Evolutionary conservation across 768 basidiomycete species (phyloP).

Genomic region (Panaeolus papilionaceus): DNA sequence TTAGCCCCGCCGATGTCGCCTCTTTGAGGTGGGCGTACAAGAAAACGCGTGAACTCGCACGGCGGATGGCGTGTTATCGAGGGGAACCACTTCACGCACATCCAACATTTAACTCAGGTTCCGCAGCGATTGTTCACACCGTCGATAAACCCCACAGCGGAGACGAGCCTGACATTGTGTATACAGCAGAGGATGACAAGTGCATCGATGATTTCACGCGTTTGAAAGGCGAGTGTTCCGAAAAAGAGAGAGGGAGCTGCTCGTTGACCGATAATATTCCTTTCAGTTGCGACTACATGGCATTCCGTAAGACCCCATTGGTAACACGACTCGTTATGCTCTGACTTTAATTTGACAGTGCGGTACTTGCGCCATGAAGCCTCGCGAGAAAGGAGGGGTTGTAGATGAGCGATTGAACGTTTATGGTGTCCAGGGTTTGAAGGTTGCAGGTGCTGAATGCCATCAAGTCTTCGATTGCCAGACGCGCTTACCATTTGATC

Average conservation of each 20-base stretch:
- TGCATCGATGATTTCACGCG: conserved; percentile 41
- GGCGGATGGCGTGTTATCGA: conserved; percentile 51
- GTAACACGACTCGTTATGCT: not conserved
- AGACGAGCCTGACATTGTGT: conserved; percentile 40
- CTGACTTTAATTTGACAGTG: conserved; percentile 20
- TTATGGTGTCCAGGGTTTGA: conserved; percentile 35
- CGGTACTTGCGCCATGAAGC: conserved; percentile 37
- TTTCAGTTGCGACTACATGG: conserved; percentile 45
- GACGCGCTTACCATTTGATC: not conserved
- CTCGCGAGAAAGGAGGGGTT: conserved; percentile 31
- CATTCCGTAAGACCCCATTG: conserved; percentile 42
- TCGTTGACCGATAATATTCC: not conserved
- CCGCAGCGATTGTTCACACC: conserved; percentile 29
- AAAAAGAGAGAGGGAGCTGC: not conserved
- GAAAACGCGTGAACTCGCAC: conserved; percentile 51
- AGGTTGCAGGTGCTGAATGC: conserved; percentile 33
- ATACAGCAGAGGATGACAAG: conserved; percentile 44
- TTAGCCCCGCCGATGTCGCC: conserved; percentile 46
- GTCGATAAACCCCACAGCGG: conserved; percentile 34
- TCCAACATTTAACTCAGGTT: conserved; percentile 30
- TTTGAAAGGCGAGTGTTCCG: conserved; percentile 33
- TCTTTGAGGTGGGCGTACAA: conserved; percentile 59
- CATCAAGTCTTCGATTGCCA: not conserved
- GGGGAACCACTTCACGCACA: conserved; percentile 31
- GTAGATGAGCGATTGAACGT: conserved; percentile 38